Evolutionary conservation across 140 eudicot species (phyloP).

Genomic region (Ambrosia hybrid): DNA sequence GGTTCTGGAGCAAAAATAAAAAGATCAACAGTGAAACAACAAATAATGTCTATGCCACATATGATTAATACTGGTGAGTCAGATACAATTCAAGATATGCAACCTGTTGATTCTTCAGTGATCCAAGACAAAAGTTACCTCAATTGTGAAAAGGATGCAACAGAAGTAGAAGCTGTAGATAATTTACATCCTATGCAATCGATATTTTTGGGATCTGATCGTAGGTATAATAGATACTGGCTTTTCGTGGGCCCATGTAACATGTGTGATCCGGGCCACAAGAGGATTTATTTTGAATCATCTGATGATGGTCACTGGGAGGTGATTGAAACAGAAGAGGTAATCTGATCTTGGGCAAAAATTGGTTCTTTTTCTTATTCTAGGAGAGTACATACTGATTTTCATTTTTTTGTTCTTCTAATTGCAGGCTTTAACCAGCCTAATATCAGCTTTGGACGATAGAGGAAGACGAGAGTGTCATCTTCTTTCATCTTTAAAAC

Average conservation of each 20-base stretch:
- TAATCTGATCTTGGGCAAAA: no score
- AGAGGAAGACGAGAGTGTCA: conserved; percentile 80
- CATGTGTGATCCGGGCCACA: conserved; percentile 79
- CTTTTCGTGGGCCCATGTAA: conserved; percentile 89
- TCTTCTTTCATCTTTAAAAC: conserved; percentile 59
- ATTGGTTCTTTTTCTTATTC: background rate
- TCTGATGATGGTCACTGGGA: conserved; percentile 98
- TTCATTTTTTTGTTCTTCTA: background rate
- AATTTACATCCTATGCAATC: conserved; percentile 92
- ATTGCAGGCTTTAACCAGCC: conserved; percentile 61
- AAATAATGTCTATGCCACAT: no score
- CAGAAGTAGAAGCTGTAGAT: no score
- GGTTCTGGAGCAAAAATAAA: conserved; percentile 91
- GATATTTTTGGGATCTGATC: conserved; percentile 85
- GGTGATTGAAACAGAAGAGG: conserved; percentile 88
- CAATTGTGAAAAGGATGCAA: no score
- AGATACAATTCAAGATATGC: conserved; percentile 34
- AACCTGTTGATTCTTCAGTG: conserved; percentile 71
- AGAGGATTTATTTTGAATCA: conserved; percentile 82
- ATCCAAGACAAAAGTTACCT: conserved; percentile 19
- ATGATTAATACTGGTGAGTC: conserved; percentile 28
- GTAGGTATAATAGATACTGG: conserved; percentile 94
- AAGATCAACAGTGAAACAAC: conserved; percentile 49
- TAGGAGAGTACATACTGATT: background rate
- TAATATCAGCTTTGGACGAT: conserved; percentile 60